phyloP scores from a whole-genome alignment of 768 basidiomycete genomes.

The Psilocybe tampanensis region DNA sequence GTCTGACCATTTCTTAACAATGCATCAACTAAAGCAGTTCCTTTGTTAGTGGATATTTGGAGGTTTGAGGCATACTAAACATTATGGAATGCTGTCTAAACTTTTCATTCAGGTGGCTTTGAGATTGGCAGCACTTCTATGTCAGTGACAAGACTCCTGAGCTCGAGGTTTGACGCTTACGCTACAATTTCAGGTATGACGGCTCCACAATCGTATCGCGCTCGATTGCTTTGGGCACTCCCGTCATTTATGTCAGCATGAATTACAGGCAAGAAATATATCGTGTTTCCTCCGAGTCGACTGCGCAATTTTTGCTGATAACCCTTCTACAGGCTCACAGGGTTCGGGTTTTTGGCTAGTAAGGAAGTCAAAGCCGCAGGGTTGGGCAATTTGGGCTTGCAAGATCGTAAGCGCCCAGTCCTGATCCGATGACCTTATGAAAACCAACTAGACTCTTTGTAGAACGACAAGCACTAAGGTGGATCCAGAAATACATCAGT shows the following conservation, averaged over 20 bases:
- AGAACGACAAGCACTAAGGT: constrained; percentile 48
- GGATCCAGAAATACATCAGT: constrained; percentile 68
- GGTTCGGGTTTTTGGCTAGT: constrained; percentile 54
- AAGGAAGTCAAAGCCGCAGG: constrained; percentile 54
- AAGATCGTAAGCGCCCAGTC: constrained; percentile 50
- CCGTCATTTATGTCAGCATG: constrained; percentile 55
- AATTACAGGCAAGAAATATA: constrained; percentile 51
- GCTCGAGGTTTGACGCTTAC: background rate
- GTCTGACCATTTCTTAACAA: constrained; percentile 18
- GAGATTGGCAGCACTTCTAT: constrained; percentile 40
- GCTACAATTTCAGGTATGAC: constrained; percentile 37
- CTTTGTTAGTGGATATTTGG: constrained; percentile 52
- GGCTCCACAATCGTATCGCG: constrained; percentile 44
- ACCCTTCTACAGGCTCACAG: constrained; percentile 13
- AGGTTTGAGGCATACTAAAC: constrained; percentile 23
- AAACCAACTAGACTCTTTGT: background rate
- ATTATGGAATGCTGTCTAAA: background rate
- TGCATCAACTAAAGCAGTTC: background rate
- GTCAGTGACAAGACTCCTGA: constrained; percentile 19
- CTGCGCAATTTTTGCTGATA: background rate
- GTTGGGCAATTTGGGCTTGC: constrained; percentile 66
- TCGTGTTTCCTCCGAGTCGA: background rate
- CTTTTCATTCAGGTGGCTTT: constrained; percentile 37
- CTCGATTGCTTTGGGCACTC: constrained; percentile 43
- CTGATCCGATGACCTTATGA: background rate